These are phyloP conservation scores for Phytopythium chamaehyphon DNA, from an alignment of 352 stramenopile species.

Conservation along the genomic window DNA sequence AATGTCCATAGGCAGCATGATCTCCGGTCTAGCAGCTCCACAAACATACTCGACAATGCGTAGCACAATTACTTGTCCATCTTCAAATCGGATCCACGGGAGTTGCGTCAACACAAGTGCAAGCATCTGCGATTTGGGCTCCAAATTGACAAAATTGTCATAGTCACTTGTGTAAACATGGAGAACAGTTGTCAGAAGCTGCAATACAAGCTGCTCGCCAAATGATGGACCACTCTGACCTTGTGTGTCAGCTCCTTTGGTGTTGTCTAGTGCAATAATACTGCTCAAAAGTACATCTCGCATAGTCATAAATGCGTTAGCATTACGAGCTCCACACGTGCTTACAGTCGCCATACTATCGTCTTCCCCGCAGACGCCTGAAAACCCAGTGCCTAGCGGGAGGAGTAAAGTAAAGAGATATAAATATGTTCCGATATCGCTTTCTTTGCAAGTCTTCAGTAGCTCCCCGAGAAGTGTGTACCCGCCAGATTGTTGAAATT, in stretches of 20 bases:
- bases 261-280: slow-evolving; percentile 23
- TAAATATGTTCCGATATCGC: slow-evolving; percentile 37
- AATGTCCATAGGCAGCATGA: slow-evolving; percentile 45
- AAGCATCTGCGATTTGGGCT: slow-evolving; percentile 64
- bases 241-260: slow-evolving; percentile 1
- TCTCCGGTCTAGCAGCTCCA: slow-evolving; percentile 39
- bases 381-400: slow-evolving; percentile 48
- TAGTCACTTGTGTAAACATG: slow-evolving; percentile 74
- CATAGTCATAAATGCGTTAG: slow-evolving; percentile 54
- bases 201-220: slow-evolving; percentile 48
- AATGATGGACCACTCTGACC: slow-evolving; percentile 1
- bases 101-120: slow-evolving; percentile 68
- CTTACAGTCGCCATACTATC: slow-evolving; percentile 38
- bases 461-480: slow-evolving; percentile 49
- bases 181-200: slow-evolving; percentile 58
- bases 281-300: slow-evolving; percentile 62
- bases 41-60: slow-evolving; percentile 79
- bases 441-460: slow-evolving; percentile 35
- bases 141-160: slow-evolving; percentile 65
- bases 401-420: slow-evolving; percentile 53
- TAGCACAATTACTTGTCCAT: slow-evolving; percentile 65
- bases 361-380: slow-evolving; percentile 23
- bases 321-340: slow-evolving; percentile 53
- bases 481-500: slow-evolving; percentile 61
- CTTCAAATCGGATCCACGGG: slow-evolving; percentile 42